Base-by-base conservation (phyloP, 768 basidiomycete genomes). In the Amanita brunnescens region DNA sequence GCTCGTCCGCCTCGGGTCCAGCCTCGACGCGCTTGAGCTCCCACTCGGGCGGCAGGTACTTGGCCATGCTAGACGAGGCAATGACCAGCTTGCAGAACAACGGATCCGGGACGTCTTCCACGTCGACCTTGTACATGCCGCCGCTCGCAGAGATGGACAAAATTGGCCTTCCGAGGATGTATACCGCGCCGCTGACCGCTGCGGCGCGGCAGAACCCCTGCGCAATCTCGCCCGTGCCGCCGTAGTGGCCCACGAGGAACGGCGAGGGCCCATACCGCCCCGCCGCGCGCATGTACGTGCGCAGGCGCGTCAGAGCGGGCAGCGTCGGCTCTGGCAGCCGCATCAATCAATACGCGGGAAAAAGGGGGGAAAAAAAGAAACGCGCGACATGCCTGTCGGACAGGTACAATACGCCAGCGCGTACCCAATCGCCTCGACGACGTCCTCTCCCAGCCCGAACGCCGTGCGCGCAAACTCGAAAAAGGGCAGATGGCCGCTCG, bases 231-330 rank as follows among this genome's bases (percentile, higher is more conserved):
- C 95, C 95, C 0, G 85, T 74, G 16, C 92, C 90, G 14, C 95
- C 95, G 62, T 96, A 97, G 58, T 96, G 91, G 0, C 91, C 91
- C n/a, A 98, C 74, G 13, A 98, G 78, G 69, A 92, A 97, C 1
- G 93, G 82, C 66, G 76, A 64, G 2, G 75, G 61, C 2, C 94
- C 94, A 60, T 96, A 97, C 26, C 90, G 76, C 2, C 94, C 93
- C 14, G 81, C 67, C 0, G 92, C 90, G 43, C 74, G 81, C 12
- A 97, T 72, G 62, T 88, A 92, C 20, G 73, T 67, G 6, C 83
- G 79, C 9, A 93, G 68, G 6, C 93, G 83, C n/a, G 66, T 64
- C 6, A 98, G 67, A 1, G 87, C 79, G 1, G 77, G 73, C 41
- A 7, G 24, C 26, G 26, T 29, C 7, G 26, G 26, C 7, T 29